Base-by-base conservation (phyloP, 768 basidiomycete species). In the Mrakia gelida region DNA sequence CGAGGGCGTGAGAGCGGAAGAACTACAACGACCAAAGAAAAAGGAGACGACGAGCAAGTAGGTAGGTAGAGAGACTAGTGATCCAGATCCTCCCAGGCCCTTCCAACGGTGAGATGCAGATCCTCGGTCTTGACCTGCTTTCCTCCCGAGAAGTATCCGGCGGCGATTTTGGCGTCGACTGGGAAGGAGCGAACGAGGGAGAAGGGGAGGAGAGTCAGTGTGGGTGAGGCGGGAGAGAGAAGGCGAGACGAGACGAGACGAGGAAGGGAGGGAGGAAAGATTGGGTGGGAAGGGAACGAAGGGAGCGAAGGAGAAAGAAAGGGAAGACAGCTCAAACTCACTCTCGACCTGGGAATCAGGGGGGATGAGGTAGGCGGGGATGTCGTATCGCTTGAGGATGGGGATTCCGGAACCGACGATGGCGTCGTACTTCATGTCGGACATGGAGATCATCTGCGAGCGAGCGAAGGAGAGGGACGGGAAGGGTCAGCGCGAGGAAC, bases 331-430 rank as follows among this genome's bases (percentile, higher is more conserved):
- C 2, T 41, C n/a, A 1, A 8, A 67, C 65, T 38, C 65, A 70
- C 32, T 70, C 67, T 71, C 67, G 52, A 77, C 67, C 30, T 71
- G 68, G 7, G 49, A 75, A 76, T 84, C 84, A 21, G 82, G 92
- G 0, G 94, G 94, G 80, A 97, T 92, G 76, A 97, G 89, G 80
- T 96, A 88, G 73, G 93, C 93, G 21, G 94, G 95, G 41, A 78
- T 28, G 62, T 73, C 77, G 56, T 75, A 77, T 56, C 81, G 87
- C 75, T 88, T 88, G 81, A 87, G 68, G 78, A 98, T 94, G 3
- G 89, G 88, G 78, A 97, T 96, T 0, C 95, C 95, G 15, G 91
- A 91, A 81, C 90, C 88, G 76, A 95, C 92, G 70, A 98, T 95
- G 13, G 95, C 94, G 80, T 97, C 90, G 86, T 97, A 95, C 89